Percentiles rank a stretch among this genome's conserved stretches.
Conservation (phyloP, 2,329 filamentous ascomycete genomes). For the Fusarium buharicum region DNA sequence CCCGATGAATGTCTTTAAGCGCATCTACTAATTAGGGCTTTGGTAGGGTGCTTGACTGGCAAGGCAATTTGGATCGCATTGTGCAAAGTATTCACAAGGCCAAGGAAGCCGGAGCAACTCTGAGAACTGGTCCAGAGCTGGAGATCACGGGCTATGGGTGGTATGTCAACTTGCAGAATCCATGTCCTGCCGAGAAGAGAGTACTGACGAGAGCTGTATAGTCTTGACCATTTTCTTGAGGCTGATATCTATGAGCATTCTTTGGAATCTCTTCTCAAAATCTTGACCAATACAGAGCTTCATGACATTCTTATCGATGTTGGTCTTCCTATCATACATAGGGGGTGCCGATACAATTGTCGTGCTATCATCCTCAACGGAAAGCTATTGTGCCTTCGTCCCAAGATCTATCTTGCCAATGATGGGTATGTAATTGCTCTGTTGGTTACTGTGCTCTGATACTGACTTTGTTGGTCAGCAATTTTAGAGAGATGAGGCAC, state of each 20-base stretch:
- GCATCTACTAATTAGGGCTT: background rate
- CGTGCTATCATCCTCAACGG: constrained; percentile 60
- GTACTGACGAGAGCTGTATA: background rate
- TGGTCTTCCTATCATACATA: constrained; percentile 56
- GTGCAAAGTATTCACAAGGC: constrained; percentile 65
- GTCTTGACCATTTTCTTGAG: constrained; percentile 74
- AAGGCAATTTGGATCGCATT: constrained; percentile 72
- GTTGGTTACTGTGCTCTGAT: no score
- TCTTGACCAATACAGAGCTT: constrained; percentile 48
- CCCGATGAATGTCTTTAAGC: background rate
- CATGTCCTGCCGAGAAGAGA: background rate
- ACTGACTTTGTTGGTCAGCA: constrained; percentile 5
- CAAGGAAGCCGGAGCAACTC: constrained; percentile 68
- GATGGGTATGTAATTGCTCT: constrained; percentile 60
- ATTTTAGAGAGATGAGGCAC: constrained; percentile 54
- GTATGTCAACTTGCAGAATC: background rate
- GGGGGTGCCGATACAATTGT: constrained; percentile 51
- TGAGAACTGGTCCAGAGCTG: constrained; percentile 69
- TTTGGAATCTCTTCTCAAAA: constrained; percentile 48
- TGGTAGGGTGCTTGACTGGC: constrained; percentile 42
- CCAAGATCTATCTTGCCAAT: constrained; percentile 76
- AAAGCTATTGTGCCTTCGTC: constrained; percentile 76
- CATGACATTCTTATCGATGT: constrained; percentile 54
- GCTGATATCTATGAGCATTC: constrained; percentile 49
- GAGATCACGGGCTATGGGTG: constrained; percentile 54